Evolutionary conservation across 371 early-diverging fungal genomes (phyloP).

Genomic region (Circinella minor): DNA sequence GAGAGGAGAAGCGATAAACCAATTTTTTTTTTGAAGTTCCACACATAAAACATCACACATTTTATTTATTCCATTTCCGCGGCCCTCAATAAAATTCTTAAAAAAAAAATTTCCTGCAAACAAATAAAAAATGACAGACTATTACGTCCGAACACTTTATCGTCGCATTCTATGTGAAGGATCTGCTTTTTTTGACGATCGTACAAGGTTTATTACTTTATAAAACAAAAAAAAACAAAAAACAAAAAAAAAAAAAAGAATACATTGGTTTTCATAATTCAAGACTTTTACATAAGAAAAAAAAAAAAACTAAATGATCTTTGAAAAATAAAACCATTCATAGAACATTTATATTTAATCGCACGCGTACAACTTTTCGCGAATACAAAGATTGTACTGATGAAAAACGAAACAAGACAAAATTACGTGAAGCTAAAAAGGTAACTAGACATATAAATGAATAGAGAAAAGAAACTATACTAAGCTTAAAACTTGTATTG

Average conservation of each 20-base stretch:
- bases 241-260: neutral
- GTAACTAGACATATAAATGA: constrained; percentile 16
- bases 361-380: constrained; percentile 29
- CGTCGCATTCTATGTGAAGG: constrained; percentile 39
- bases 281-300: too few species aligned
- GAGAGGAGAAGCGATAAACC: too few species aligned
- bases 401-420: constrained; percentile 34
- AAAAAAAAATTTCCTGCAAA: neutral
- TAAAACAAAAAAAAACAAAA: neutral
- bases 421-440: constrained; percentile 42
- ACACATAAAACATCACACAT: too few species aligned
- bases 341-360: constrained; percentile 40
- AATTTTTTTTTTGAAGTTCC: too few species aligned
- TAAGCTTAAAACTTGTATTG: neutral
- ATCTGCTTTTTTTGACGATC: constrained; percentile 45
- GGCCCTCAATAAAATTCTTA: too few species aligned
- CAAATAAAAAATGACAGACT: constrained; percentile 7
- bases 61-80: too few species aligned
- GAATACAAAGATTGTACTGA: constrained; percentile 39
- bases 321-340: neutral
- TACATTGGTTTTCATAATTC: too few species aligned
- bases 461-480: neutral
- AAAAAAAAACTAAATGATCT: neutral
- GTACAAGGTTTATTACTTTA: constrained; percentile 40
- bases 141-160: constrained; percentile 42